Conservation (phyloP, 2,329 filamentous ascomycete genomes). For the Xylaria sp. region DNA sequence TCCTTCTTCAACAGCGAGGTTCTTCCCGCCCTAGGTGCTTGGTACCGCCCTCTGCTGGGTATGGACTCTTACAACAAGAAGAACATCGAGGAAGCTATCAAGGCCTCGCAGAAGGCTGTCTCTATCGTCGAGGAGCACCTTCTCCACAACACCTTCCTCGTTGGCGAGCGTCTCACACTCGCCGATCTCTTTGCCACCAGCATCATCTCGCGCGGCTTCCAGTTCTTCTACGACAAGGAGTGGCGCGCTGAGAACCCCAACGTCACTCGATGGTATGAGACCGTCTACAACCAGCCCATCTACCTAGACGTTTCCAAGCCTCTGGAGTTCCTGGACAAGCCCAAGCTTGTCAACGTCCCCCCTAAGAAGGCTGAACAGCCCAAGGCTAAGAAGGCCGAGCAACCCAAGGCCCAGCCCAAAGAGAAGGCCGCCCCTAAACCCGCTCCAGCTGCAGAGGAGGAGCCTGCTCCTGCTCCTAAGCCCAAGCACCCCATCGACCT, state of each 20-base stretch:
- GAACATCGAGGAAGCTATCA: constrained; percentile 82
- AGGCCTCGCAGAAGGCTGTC: constrained; percentile 74
- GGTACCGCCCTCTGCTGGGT: constrained; percentile 89
- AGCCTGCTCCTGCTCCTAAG: constrained; percentile 73
- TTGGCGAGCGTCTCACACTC: constrained; percentile 96
- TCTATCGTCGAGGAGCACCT: constrained; percentile 87
- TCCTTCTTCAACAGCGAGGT: constrained; percentile 95
- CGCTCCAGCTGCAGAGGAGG: constrained; percentile 56
- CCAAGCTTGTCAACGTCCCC: constrained; percentile 75
- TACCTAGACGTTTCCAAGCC: constrained; percentile 83
- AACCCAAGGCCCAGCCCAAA: constrained; percentile 39
- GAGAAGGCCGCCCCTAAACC: constrained; percentile 54
- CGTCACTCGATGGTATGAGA: constrained; percentile 93
- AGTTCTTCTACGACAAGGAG: constrained; percentile 92
- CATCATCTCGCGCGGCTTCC: constrained; percentile 87
- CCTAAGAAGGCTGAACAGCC: constrained; percentile 83
- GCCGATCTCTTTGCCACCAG: constrained; percentile 88
- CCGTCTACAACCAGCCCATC: constrained; percentile 90
- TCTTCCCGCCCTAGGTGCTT: constrained; percentile 76
- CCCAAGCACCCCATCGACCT: constrained; percentile 95
- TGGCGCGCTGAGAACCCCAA: constrained; percentile 87
- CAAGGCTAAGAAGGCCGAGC: constrained; percentile 57
- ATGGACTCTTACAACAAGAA: constrained; percentile 96
- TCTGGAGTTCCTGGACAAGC: constrained; percentile 83
- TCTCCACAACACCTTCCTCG: constrained; percentile 92